Conservation (phyloP, 768 basidiomycete species). For the Rhodotorula sphaerocarpa region DNA sequence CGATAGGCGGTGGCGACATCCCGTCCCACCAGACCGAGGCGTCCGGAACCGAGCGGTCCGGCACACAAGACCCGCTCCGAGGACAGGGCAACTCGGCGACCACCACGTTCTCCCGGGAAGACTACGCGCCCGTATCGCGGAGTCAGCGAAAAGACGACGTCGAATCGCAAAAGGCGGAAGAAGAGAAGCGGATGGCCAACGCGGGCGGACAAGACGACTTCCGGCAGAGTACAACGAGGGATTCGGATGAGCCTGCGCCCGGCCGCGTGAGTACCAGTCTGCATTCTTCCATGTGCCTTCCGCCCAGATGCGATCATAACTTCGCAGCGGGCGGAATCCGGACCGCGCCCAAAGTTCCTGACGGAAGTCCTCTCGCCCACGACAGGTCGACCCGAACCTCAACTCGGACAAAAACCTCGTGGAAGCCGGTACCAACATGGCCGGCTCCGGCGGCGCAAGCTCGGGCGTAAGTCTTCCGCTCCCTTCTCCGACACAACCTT, state of each 20-base stretch:
- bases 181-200: not conserved
- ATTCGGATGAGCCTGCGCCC: not conserved
- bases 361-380: not conserved
- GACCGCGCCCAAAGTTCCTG: too few species aligned
- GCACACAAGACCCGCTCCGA: conserved; percentile 17
- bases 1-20: not conserved
- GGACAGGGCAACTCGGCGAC: conserved; percentile 20
- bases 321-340: too few species aligned
- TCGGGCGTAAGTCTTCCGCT: conserved; percentile 7
- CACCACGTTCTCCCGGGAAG: not conserved
- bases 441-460: conserved; percentile 6
- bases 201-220: not conserved
- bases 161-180: not conserved
- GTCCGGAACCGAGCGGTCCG: not conserved
- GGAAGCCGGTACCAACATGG: conserved; percentile 24
- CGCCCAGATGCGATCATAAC: too few species aligned
- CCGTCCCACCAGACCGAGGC: not conserved
- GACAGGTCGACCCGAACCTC: not conserved
- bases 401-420: conserved; percentile 4
- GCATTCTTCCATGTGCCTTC: not conserved
- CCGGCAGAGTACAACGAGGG: not conserved
- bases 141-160: not conserved
- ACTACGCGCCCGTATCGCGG: conserved; percentile 7
- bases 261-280: conserved; percentile 2
- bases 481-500: not conserved